Evolutionary conservation across 805 yeast species (phyloP), one percentile per base, ranked within the genome.

Genomic region (Myxozyma melibiosi): DNA sequence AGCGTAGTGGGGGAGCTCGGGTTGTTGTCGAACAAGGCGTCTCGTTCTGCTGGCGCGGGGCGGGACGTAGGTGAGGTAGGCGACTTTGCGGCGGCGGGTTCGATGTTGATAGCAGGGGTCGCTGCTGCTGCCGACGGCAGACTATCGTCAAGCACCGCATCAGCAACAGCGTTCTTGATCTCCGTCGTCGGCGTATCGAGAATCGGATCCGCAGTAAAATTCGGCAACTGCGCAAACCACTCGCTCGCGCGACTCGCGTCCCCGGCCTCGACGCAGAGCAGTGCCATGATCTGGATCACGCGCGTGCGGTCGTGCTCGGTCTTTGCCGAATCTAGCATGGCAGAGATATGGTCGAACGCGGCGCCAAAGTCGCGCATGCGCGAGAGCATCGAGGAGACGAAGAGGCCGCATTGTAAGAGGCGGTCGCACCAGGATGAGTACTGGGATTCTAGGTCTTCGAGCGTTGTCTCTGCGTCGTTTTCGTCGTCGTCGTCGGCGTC

Each of bases 331-430:
- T 35, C 49, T 14, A 35, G 50, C 51, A 57, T 30, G 14, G 51
- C 54, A 13, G 41, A 31, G 35, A 71, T 54, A 44, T 70, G 71
- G 8, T 66, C 65, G n/a, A 70, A 46, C 4, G 74, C 75, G 4
- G 74, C 65, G 4, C 58, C 38, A 40, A 59, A 66, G 44, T 74
- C 77, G 6, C 63, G 57, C 66, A 71, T 64, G 6, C 70, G 68
- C 4, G 71, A 44, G 24, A 74, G 65, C 34, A 68, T 65, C 1
- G 74, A 70, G 1, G 70, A 66, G 3, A 70, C 70, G 44, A 65
- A 65, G 5, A 70, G 57, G 11, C 75, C 75, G 28, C 57, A 51
- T 20, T 35, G 54, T 13, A 22, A 34, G 53, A 60, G 44, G 18
- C 14, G 16, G 31, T 20, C 31, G 33, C 39, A 16, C 53, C 59